Percentiles rank a stretch among this genome's conserved stretches.
phyloP scores from a whole-genome alignment of 257 asterid genomes.

The Rauvolfia tetraphylla region DNA sequence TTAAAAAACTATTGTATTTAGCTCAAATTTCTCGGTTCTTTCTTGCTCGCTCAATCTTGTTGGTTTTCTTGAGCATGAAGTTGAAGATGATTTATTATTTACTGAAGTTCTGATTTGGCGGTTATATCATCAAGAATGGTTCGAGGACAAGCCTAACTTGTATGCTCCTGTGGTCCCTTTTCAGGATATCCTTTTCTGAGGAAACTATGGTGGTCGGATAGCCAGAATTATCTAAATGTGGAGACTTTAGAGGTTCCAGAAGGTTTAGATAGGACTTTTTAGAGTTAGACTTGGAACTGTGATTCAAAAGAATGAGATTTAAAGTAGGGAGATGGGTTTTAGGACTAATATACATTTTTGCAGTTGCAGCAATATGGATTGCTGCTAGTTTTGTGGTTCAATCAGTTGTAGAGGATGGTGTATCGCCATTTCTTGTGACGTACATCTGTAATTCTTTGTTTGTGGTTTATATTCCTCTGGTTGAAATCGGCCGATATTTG shows the following conservation, averaged over 20 bases:
- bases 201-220: neutral
- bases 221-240: neutral
- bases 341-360: conserved; percentile 67
- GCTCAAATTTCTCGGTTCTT: neutral
- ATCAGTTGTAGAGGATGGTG: conserved; percentile 87
- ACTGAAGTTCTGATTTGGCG: neutral
- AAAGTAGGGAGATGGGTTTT: conserved; percentile 72
- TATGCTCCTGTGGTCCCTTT: neutral
- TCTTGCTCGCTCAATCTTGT: neutral
- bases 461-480: conserved; percentile 71
- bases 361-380: conserved; percentile 91
- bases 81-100: neutral
- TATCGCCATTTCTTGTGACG: conserved; percentile 82
- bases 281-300: conserved; percentile 6
- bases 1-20: neutral
- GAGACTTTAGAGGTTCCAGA: neutral
- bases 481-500: conserved; percentile 65
- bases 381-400: conserved; percentile 96
- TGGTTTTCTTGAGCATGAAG: neutral
- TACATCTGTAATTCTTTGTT: conserved; percentile 90
- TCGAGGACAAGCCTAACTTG: neutral
- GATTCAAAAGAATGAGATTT: conserved; percentile 43
- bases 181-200: conserved; percentile 9
- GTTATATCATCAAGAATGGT: neutral
- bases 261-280: neutral